phyloP scores from a whole-genome alignment of 2,329 filamentous ascomycete genomes.

The Aspergillus fijiensis region DNA sequence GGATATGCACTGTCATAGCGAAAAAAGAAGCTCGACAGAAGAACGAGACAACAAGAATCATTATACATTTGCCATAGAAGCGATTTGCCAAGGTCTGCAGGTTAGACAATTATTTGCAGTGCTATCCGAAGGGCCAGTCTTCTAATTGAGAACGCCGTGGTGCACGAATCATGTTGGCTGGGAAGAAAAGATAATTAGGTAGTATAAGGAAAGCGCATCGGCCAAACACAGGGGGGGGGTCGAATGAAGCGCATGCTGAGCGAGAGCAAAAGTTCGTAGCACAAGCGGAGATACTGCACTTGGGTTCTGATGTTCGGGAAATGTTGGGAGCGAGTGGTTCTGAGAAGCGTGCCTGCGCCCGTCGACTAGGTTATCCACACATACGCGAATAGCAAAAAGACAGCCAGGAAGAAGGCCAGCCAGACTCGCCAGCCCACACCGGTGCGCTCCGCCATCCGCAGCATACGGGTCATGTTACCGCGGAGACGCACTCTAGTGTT shows the following conservation, averaged over 20 bases:
- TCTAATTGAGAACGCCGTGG: background rate
- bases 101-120: background rate
- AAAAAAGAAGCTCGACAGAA: background rate
- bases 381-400: constrained; percentile 81
- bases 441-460: constrained; percentile 89
- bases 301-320: background rate
- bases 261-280: background rate
- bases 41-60: background rate
- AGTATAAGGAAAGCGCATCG: background rate
- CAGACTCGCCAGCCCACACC: constrained; percentile 97
- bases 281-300: background rate
- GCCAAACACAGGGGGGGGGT: background rate
- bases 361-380: constrained; percentile 77
- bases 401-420: constrained; percentile 82
- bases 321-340: background rate
- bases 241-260: background rate
- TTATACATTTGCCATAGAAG: background rate
- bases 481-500: constrained; percentile 74
- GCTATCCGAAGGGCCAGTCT: background rate
- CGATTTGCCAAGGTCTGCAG: background rate
- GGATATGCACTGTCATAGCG: constrained; percentile 9
- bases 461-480: constrained; percentile 96
- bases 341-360: background rate
- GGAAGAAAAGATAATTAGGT: background rate
- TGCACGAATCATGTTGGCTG: background rate